Evolutionary conservation across 768 basidiomycete species (phyloP).

Genomic region (Porpolomopsis calyptriformis): DNA sequence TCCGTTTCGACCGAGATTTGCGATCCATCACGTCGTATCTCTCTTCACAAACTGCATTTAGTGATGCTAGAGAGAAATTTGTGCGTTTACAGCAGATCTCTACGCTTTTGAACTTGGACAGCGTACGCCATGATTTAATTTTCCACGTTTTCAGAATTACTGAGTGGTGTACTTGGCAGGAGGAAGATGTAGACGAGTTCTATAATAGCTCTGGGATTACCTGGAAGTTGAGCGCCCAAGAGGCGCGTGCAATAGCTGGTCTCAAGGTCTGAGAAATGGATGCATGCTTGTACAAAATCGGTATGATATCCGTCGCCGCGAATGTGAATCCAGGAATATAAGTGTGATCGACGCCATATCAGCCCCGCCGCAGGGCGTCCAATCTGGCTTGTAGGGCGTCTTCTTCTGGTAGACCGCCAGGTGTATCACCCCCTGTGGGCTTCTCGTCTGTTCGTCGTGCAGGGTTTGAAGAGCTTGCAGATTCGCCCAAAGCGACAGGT

Average conservation of each 20-base stretch:
- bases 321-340: neutral
- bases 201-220: slow-evolving; percentile 87
- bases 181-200: slow-evolving; percentile 91
- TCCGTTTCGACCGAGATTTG: slow-evolving; percentile 89
- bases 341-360: too few species aligned
- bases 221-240: slow-evolving; percentile 72
- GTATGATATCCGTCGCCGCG: neutral
- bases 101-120: slow-evolving; percentile 81
- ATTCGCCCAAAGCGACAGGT: slow-evolving; percentile 79
- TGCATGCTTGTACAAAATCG: neutral
- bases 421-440: slow-evolving; percentile 28
- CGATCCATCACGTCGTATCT: slow-evolving; percentile 76
- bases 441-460: slow-evolving; percentile 19
- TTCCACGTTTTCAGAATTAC: neutral
- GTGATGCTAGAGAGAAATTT: slow-evolving; percentile 89
- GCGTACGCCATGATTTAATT: slow-evolving; percentile 32
- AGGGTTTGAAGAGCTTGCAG: slow-evolving; percentile 29
- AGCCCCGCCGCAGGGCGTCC: slow-evolving; percentile 77
- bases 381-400: slow-evolving; percentile 90
- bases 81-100: slow-evolving; percentile 86
- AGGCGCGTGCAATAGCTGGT: slow-evolving; percentile 59
- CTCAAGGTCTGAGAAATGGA: slow-evolving; percentile 35
- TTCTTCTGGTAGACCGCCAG: slow-evolving; percentile 56
- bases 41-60: slow-evolving; percentile 79
- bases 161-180: slow-evolving; percentile 35